phyloP scores from a whole-genome alignment of 1,139 yeast genomes.

The Yamadazyma triangularis region DNA sequence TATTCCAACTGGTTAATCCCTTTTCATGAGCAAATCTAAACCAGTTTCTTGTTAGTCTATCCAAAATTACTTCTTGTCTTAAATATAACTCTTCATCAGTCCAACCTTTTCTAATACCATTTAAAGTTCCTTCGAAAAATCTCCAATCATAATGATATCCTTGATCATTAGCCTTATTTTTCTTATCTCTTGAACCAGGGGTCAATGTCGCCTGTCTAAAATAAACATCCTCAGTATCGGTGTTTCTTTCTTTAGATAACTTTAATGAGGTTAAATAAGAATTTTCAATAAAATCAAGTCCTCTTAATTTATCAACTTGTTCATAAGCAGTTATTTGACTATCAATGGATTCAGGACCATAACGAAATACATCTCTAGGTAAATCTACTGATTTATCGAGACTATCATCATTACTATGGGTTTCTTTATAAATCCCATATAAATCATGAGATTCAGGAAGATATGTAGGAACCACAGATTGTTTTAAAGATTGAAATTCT shows the following conservation, averaged over 20 bases:
- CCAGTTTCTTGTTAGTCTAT: constrained; percentile 25
- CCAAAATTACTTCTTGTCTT: constrained; percentile 22
- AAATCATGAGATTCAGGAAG: constrained; percentile 14
- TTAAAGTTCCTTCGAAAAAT: constrained; percentile 50
- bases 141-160: constrained; percentile 70
- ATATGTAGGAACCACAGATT: constrained; percentile 7
- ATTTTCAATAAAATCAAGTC: constrained; percentile 10
- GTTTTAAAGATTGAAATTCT: constrained; percentile 13
- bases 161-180: constrained; percentile 14
- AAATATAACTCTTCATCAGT: constrained; percentile 14
- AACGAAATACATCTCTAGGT: constrained; percentile 18
- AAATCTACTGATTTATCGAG: constrained; percentile 7
- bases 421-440: constrained; percentile 14
- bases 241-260: constrained; percentile 14
- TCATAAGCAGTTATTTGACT: constrained; percentile 15
- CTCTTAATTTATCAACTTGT: constrained; percentile 6
- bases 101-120: constrained; percentile 15
- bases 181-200: constrained; percentile 9
- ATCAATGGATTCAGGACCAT: constrained; percentile 12
- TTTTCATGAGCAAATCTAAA: constrained; percentile 27
- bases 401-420: constrained; percentile 9
- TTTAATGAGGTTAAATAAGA: constrained; percentile 18
- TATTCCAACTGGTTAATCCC: constrained; percentile 32
- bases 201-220: constrained; percentile 18
- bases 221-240: constrained; percentile 18